A percentile compares a stretch with the other conserved stretches of the same genome.
Evolutionary conservation across 1,284 basidiomycete genomes (phyloP).

Genomic region (Leccinum pallidistipes): DNA sequence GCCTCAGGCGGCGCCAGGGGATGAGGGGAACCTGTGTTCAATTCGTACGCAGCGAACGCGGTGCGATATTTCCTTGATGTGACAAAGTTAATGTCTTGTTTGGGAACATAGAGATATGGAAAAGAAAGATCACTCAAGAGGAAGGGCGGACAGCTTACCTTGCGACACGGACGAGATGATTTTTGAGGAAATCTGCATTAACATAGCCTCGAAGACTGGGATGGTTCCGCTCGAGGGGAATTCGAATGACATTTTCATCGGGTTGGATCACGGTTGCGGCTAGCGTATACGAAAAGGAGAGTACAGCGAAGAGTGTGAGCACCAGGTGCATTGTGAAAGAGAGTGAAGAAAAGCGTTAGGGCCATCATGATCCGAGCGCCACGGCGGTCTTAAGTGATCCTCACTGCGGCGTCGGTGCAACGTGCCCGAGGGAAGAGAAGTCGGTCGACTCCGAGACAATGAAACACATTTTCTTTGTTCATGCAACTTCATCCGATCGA

Average conservation of each 20-base stretch:
- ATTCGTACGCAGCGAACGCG: slow-evolving; percentile 38
- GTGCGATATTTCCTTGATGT: slow-evolving; percentile 38
- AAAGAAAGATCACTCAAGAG: neutral
- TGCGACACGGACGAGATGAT: slow-evolving; percentile 14
- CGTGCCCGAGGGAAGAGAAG: neutral
- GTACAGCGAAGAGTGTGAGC: slow-evolving; percentile 14
- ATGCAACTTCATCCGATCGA: neutral
- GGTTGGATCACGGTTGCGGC: neutral
- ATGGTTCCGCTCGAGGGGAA: slow-evolving; percentile 25
- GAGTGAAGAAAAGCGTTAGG: neutral
- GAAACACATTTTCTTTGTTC: neutral
- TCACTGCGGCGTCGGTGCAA: neutral
- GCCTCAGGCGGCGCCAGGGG: slow-evolving; percentile 23
- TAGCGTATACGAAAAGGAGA: slow-evolving; percentile 16
- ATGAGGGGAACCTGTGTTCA: slow-evolving; percentile 41
- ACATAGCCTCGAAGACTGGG: slow-evolving; percentile 2
- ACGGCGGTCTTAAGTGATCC: slow-evolving; percentile 1
- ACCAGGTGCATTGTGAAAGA: slow-evolving; percentile 18
- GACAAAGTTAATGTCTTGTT: slow-evolving; percentile 1
- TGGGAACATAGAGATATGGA: neutral
- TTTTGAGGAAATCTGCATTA: slow-evolving; percentile 14
- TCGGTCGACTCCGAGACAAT: neutral
- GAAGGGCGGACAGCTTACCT: slow-evolving; percentile 17
- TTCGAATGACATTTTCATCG: slow-evolving; percentile 13
- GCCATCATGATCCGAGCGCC: neutral